A percentile compares a stretch with the other conserved stretches of the same genome.
These are phyloP conservation scores for Talaromyces sp. DNA, from an alignment of 2,329 filamentous ascomycete species.

Conservation along the genomic window DNA sequence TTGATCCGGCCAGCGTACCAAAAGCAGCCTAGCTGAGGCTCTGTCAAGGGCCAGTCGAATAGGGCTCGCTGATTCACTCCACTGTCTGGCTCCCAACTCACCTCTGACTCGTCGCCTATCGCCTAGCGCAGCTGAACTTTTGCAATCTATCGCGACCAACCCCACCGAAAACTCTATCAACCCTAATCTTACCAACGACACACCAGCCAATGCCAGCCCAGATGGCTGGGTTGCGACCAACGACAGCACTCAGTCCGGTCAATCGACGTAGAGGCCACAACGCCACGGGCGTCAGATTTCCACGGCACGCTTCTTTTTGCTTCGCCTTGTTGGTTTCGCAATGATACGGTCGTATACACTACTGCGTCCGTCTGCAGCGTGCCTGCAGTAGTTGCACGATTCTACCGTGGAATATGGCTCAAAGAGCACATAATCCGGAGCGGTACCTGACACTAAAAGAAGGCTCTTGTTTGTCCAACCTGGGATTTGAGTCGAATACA, in stretches of 20 bases:
- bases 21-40: slow-evolving; percentile 9
- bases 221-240: not conserved
- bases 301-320: not conserved
- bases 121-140: not conserved
- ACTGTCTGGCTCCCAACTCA: not conserved
- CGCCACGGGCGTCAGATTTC: not conserved
- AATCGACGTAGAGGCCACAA: not conserved
- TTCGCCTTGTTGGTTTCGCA: not conserved
- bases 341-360: slow-evolving; percentile 12
- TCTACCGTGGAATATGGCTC: not conserved
- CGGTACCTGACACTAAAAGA: not conserved
- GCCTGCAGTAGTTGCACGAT: not conserved
- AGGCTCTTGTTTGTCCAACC: not conserved
- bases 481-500: not conserved
- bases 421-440: not conserved
- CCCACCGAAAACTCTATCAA: not conserved
- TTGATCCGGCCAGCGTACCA: not conserved
- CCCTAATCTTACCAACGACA: not conserved
- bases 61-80: not conserved
- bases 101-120: not conserved
- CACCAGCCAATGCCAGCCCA: not conserved
- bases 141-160: not conserved
- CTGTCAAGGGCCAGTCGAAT: not conserved
- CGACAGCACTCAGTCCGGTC: not conserved
- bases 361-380: not conserved